Percentiles rank a stretch among this genome's conserved stretches.
Evolutionary conservation across 148 eudicot species (phyloP).

Genomic region (Diospyros lotus): DNA sequence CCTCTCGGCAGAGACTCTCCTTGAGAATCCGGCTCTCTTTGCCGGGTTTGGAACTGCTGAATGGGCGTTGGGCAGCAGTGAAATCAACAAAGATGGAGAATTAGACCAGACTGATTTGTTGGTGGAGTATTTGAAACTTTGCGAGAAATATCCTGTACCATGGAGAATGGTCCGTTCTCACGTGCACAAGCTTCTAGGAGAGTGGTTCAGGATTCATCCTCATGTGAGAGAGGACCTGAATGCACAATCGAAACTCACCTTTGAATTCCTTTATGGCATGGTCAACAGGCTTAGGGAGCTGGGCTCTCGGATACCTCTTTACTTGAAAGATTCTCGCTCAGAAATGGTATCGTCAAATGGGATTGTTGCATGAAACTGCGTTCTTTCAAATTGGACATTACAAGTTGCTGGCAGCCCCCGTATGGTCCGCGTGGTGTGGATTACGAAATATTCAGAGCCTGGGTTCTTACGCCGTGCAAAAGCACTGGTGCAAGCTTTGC

Average conservation of each 20-base stretch:
- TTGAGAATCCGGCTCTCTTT: slow-evolving; percentile 94
- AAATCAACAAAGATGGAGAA: slow-evolving; percentile 28
- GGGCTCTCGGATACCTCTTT: slow-evolving; percentile 62
- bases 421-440: not conserved
- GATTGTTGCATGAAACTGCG: slow-evolving; percentile 12
- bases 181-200: slow-evolving; percentile 88
- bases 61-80: slow-evolving; percentile 50
- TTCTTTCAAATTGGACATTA: not conserved
- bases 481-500: not conserved
- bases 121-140: slow-evolving; percentile 71
- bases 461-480: not conserved
- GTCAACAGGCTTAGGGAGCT: slow-evolving; percentile 62
- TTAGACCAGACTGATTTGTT: slow-evolving; percentile 70
- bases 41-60: slow-evolving; percentile 84
- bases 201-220: slow-evolving; percentile 83
- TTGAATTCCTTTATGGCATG: slow-evolving; percentile 65
- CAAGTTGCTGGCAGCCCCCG: not conserved
- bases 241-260: slow-evolving; percentile 58
- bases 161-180: slow-evolving; percentile 95
- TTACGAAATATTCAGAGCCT: not conserved
- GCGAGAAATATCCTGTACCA: slow-evolving; percentile 86
- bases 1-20: slow-evolving; percentile 91
- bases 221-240: slow-evolving; percentile 73
- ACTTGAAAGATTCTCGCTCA: slow-evolving; percentile 23
- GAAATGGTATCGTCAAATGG: slow-evolving; percentile 17